A percentile compares a stretch with the other conserved stretches of the same genome.
Conservation (phyloP, 2,329 filamentous ascomycete genomes). For the Botrytis paeoniae region DNA sequence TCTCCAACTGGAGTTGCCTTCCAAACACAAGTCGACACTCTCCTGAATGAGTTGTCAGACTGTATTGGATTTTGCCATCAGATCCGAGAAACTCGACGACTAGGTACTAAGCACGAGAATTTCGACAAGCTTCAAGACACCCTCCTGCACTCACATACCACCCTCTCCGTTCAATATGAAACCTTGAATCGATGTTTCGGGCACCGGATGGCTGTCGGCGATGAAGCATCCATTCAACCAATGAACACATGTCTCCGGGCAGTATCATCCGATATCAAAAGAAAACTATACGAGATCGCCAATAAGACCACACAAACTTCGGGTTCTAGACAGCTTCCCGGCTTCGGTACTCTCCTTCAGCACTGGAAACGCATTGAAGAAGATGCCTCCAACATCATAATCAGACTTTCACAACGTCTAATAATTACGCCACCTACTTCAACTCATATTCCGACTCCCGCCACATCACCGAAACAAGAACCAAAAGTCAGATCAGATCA, state of each 20-base stretch:
- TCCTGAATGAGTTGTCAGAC: slow-evolving; percentile 8
- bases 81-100: slow-evolving; percentile 13
- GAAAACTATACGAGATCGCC: slow-evolving; percentile 6
- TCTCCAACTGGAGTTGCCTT: slow-evolving; percentile 11
- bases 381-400: slow-evolving; percentile 8
- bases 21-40: slow-evolving; percentile 2
- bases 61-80: slow-evolving; percentile 9
- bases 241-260: slow-evolving; percentile 14
- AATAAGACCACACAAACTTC: background rate
- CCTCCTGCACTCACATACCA: background rate
- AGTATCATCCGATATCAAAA: slow-evolving; percentile 10
- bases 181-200: slow-evolving; percentile 10
- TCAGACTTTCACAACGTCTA: slow-evolving; percentile 9
- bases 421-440: slow-evolving; percentile 10
- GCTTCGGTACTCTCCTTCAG: slow-evolving; percentile 5
- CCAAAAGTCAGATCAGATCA: slow-evolving; percentile 5
- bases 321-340: slow-evolving; percentile 2
- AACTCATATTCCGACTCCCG: background rate
- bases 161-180: slow-evolving; percentile 3
- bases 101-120: slow-evolving; percentile 11
- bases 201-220: slow-evolving; percentile 1
- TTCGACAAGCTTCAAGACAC: slow-evolving; percentile 6
- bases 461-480: background rate
- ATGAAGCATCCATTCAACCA: background rate
- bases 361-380: slow-evolving; percentile 10